Conservation (phyloP, 2,329 filamentous ascomycete genomes). For the Epichloe sp. region DNA sequence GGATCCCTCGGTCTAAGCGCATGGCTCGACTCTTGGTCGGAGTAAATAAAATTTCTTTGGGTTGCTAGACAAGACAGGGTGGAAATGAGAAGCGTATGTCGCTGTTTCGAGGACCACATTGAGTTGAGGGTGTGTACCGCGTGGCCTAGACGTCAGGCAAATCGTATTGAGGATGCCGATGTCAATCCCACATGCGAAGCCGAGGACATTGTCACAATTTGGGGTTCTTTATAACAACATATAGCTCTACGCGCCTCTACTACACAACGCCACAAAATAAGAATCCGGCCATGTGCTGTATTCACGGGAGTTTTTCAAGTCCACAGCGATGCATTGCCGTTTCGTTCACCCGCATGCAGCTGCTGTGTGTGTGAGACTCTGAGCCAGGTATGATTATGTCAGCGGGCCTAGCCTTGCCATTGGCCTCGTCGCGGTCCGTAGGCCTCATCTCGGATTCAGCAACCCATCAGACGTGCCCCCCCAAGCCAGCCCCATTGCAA, state of each 20-base stretch:
- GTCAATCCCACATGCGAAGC: background rate
- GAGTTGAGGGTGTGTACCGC: background rate
- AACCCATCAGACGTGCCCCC: background rate
- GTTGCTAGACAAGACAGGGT: background rate
- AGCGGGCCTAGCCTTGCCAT: slow-evolving; percentile 1
- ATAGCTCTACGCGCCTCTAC: background rate
- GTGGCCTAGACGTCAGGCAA: too few relatives aligned
- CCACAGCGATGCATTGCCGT: background rate
- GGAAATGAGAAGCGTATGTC: background rate
- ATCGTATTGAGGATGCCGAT: too few relatives aligned
- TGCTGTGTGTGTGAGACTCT: background rate
- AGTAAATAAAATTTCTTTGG: background rate
- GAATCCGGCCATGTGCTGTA: background rate
- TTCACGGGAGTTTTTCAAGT: background rate
- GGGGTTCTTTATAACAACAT: background rate
- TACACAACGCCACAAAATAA: background rate
- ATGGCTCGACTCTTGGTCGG: background rate
- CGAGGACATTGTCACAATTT: background rate
- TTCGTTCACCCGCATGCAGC: background rate
- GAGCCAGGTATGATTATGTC: slow-evolving; percentile 3
- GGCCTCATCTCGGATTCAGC: background rate
- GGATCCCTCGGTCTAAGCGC: background rate
- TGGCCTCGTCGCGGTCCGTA: slow-evolving; percentile 1
- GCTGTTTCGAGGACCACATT: background rate
- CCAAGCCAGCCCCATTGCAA: background rate